Conservation (phyloP, 345 rosid species). For the Salix dunnii region DNA sequence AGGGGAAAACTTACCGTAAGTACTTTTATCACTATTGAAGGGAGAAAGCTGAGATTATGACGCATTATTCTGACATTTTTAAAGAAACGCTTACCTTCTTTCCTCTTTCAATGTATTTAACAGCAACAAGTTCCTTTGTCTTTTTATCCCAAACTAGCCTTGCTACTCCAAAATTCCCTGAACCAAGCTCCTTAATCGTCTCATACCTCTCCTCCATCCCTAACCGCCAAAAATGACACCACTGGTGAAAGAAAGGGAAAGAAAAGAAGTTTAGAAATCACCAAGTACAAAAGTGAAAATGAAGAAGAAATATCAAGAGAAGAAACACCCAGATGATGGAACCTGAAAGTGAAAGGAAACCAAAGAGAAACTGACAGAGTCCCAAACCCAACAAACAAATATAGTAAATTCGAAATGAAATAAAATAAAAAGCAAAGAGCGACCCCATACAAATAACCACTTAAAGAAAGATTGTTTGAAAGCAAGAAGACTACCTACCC, state of each 20-base stretch:
- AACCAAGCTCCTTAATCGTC: conserved; percentile 72
- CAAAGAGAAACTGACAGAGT: neutral
- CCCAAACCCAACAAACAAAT: neutral
- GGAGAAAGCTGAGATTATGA: neutral
- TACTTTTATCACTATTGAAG: neutral
- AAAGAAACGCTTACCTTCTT: conserved; percentile 49
- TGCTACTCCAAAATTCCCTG: conserved; percentile 93
- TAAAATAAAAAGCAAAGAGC: neutral
- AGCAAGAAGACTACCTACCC: conserved; percentile 12
- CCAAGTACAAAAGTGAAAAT: neutral
- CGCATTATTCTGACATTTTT: neutral
- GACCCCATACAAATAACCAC: neutral
- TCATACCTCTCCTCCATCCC: conserved; percentile 50
- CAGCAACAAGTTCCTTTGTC: conserved; percentile 83
- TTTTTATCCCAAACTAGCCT: conserved; percentile 77
- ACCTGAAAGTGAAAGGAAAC: neutral
- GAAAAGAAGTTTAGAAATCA: neutral
- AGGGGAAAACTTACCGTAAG: no score
- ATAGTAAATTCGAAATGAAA: neutral
- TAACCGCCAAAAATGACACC: neutral
- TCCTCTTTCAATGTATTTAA: conserved; percentile 91
- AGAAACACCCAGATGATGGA: neutral
- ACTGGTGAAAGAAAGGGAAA: neutral
- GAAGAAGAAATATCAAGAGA: neutral
- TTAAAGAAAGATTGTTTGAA: neutral